Base-by-base conservation (phyloP, 441 rosid species). In the Adansonia gregorii region DNA sequence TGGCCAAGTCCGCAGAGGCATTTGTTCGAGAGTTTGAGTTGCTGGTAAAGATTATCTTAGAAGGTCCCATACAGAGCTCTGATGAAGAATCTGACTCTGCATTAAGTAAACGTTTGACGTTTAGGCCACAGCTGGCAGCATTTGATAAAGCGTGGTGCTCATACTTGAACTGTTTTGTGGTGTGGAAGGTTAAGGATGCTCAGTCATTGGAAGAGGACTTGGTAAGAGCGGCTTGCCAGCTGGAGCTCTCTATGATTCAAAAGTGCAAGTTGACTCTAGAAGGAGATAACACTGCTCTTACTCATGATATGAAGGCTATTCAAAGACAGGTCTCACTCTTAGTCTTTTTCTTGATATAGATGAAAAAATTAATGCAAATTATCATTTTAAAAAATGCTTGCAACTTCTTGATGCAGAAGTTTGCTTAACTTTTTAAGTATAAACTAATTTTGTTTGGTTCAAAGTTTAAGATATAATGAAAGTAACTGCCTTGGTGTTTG, bases 171-270 rank as follows among this genome's bases (percentile, higher is more conserved):
- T 88, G 87, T 67, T 97, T 97, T 88, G 98, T 88, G 73, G 89
- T 83, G 82, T 94, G 99, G 99, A 97, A 97, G 85, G 97, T 93
- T 67, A 93, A 92, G 85, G 98, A 97, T 85, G 99, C 99, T 10
- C 88, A 84, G 84, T 75, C 86, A 66, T 80, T 97, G 87, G 98
- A 92, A 84, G 93, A 90, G 78, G 98, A 97, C 84, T 82, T 97
- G 85, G 97, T 93, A 6, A 89, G 97, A 87, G 98, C 99, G 20
- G 99, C 98, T 27, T 94, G 99, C 90, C 98, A 93, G 86, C 98
- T 96, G 68, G 99, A 96, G 89, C 94, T 96, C 59, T 96, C 98
- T 56, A 94, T 96, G 98, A 93, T 96, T 78, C 93, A 93, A 27
- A 94, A 90, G 79, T 93, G 98, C 85, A 91, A 89, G 85, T 61